Conservation (phyloP, 805 yeast species). For the Saccharomycopsis schoenii region DNA sequence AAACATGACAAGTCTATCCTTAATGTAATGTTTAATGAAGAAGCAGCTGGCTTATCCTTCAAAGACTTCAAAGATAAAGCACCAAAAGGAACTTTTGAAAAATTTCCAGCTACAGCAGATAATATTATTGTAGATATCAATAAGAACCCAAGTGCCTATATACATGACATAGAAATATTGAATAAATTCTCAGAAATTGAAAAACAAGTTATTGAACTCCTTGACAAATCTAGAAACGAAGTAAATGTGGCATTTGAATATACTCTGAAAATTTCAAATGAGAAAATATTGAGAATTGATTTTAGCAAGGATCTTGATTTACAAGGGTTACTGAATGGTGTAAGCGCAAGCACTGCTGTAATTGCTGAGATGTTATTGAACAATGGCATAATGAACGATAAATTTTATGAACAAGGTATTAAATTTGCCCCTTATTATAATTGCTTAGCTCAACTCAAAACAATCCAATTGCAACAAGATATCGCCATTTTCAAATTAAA, state of each 20-base stretch:
- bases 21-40: slow-evolving; percentile 1
- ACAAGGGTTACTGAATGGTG: not conserved
- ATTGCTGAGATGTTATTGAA: not conserved
- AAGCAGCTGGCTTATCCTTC: slow-evolving; percentile 1
- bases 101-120: slow-evolving; percentile 1
- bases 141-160: not conserved
- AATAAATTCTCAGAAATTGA: not conserved
- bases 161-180: not conserved
- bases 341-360: not conserved
- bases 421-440: not conserved
- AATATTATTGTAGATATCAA: slow-evolving; percentile 2
- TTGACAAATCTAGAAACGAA: not conserved
- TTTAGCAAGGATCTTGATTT: not conserved
- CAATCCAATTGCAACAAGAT: not conserved
- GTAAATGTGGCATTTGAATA: not conserved
- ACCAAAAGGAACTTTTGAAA: not conserved
- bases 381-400: not conserved
- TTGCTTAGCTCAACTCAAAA: not conserved
- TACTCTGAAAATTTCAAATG: not conserved
- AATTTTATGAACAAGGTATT: not conserved
- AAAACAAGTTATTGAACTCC: not conserved
- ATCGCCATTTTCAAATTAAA: not conserved
- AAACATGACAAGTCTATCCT: slow-evolving; percentile 1
- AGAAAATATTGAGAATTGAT: not conserved
- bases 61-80: not conserved